phyloP scores from a whole-genome alignment of 2,329 filamentous ascomycete species.

The Biscogniauxia marginata region DNA sequence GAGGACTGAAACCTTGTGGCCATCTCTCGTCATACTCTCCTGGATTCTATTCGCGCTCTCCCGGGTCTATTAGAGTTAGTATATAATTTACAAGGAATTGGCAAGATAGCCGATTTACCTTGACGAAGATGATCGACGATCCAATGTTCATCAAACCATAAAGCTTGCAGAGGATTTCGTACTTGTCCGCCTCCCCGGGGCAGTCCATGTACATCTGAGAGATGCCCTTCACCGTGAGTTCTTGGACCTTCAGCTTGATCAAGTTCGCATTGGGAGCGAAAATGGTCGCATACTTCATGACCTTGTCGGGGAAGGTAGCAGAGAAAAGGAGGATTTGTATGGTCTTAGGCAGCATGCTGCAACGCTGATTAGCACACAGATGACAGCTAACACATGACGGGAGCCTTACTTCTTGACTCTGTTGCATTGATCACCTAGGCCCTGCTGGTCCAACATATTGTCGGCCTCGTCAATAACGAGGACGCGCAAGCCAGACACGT shows the following conservation, averaged over 20 bases:
- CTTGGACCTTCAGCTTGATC: slow-evolving; percentile 83
- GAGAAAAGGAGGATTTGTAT: slow-evolving; percentile 95
- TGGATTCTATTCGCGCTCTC: slow-evolving; percentile 84
- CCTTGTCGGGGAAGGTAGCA: slow-evolving; percentile 84
- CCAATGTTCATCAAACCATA: slow-evolving; percentile 96
- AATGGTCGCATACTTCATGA: slow-evolving; percentile 76
- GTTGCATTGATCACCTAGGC: slow-evolving; percentile 90
- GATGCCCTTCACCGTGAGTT: slow-evolving; percentile 94
- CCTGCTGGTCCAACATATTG: slow-evolving; percentile 97
- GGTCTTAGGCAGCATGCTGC: slow-evolving; percentile 67
- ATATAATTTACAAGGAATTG: neutral
- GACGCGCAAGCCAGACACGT: slow-evolving; percentile 70
- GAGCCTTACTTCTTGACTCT: slow-evolving; percentile 78
- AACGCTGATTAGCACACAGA: slow-evolving; percentile 31
- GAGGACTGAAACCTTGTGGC: slow-evolving; percentile 86
- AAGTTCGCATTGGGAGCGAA: slow-evolving; percentile 86
- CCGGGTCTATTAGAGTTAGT: slow-evolving; percentile 62
- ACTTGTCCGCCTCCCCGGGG: slow-evolving; percentile 77
- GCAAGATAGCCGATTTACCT: slow-evolving; percentile 50
- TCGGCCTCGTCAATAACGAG: slow-evolving; percentile 96
- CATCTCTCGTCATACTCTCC: slow-evolving; percentile 79
- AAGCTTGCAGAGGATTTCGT: slow-evolving; percentile 82
- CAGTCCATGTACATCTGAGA: slow-evolving; percentile 98
- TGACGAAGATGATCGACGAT: slow-evolving; percentile 97
- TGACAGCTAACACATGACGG: neutral